Evolutionary conservation across 1,284 basidiomycete species (phyloP).

Genomic region (Porogramme epimiltina): DNA sequence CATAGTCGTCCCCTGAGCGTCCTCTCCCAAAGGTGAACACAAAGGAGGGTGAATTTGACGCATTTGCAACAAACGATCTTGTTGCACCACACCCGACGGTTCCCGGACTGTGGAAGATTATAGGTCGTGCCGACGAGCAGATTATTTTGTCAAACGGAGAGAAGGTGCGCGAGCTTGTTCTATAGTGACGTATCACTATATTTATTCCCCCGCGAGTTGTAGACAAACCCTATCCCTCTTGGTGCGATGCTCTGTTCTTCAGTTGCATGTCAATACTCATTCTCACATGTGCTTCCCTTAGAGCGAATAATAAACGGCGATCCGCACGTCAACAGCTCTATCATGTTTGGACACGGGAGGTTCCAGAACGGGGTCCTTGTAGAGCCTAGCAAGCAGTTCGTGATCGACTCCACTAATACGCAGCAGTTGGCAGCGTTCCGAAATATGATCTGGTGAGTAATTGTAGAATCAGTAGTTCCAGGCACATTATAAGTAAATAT

Average conservation of each 20-base stretch:
- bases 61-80: conserved; percentile 3
- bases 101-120: conserved; percentile 2
- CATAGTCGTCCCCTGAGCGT: neutral
- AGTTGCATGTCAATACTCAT: neutral
- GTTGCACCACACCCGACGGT: conserved; percentile 2
- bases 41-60: neutral
- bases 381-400: conserved; percentile 34
- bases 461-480: neutral
- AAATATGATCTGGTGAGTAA: conserved; percentile 35
- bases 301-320: conserved; percentile 41
- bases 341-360: conserved; percentile 44
- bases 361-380: conserved; percentile 46
- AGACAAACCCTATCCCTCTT: conserved; percentile 2
- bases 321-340: conserved; percentile 32
- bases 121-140: conserved; percentile 4
- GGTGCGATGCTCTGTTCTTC: neutral
- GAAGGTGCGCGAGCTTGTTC: neutral
- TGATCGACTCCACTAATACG: conserved; percentile 34
- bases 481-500: neutral
- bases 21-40: conserved; percentile 1
- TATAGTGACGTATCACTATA: too few relatives aligned
- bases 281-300: conserved; percentile 9
- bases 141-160: conserved; percentile 4
- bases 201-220: too few relatives aligned
- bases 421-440: conserved; percentile 32